A percentile compares a stretch with the other conserved stretches of the same genome.
Conservation (phyloP, 2,329 filamentous ascomycete genomes). For the Emergomyces africanus region DNA sequence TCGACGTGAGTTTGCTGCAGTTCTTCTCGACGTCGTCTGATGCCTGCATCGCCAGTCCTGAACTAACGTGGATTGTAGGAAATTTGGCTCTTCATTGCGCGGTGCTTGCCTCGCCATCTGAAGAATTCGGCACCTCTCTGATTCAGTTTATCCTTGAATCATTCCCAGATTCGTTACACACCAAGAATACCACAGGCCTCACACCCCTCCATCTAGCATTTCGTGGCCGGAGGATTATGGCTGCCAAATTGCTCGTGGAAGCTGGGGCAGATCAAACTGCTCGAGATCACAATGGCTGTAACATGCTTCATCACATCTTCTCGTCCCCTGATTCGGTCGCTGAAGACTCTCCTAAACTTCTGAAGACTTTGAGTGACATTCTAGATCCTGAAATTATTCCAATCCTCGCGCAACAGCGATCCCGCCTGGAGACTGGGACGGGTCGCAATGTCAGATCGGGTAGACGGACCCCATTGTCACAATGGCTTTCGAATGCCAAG, state of each 20-base stretch:
- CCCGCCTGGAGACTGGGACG: neutral
- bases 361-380: neutral
- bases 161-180: slow-evolving; percentile 50
- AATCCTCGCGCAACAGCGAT: slow-evolving; percentile 7
- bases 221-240: slow-evolving; percentile 24
- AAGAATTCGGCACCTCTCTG: slow-evolving; percentile 21
- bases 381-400: slow-evolving; percentile 5
- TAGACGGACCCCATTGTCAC: slow-evolving; percentile 6
- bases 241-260: slow-evolving; percentile 47
- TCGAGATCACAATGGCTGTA: slow-evolving; percentile 49
- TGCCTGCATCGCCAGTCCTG: neutral
- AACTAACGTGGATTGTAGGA: neutral
- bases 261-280: slow-evolving; percentile 57
- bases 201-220: slow-evolving; percentile 62
- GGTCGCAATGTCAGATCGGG: neutral
- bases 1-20: slow-evolving; percentile 37
- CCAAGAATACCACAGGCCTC: slow-evolving; percentile 32
- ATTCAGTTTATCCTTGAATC: slow-evolving; percentile 54
- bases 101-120: neutral
- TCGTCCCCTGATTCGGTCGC: neutral
- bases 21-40: neutral
- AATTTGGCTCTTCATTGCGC: slow-evolving; percentile 3
- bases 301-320: slow-evolving; percentile 52
- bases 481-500: neutral
- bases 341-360: neutral